Conservation (phyloP, 1,139 yeast species). For the Pichia sp. region DNA sequence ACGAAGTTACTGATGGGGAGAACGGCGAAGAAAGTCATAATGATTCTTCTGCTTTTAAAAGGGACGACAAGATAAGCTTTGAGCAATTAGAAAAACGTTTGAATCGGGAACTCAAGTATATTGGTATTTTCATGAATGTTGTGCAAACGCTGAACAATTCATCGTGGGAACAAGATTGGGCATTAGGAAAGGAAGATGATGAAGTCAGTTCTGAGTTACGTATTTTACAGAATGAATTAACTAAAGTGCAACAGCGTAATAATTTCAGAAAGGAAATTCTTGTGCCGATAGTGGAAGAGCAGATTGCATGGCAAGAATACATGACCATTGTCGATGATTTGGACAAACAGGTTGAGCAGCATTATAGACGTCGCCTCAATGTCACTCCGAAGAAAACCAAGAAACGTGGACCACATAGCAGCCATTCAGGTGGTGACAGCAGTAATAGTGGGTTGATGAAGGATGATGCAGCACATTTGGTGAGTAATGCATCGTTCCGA, state of each 20-base stretch:
- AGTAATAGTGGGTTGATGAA: conserved; percentile 24
- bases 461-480: conserved; percentile 36
- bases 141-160: conserved; percentile 33
- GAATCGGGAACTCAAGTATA: conserved; percentile 80
- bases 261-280: conserved; percentile 61
- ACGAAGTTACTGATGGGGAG: not conserved
- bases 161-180: conserved; percentile 66
- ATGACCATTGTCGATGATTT: conserved; percentile 84
- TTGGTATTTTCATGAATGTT: conserved; percentile 81
- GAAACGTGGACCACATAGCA: conserved; percentile 26
- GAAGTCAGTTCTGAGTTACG: conserved; percentile 87
- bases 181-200: conserved; percentile 82
- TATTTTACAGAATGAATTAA: conserved; percentile 62
- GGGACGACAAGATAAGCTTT: conserved; percentile 49
- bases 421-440: conserved; percentile 14
- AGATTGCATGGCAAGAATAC: conserved; percentile 93
- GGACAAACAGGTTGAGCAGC: conserved; percentile 95
- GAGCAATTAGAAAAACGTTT: conserved; percentile 80
- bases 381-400: conserved; percentile 78
- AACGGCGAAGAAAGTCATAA: not conserved
- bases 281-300: conserved; percentile 78
- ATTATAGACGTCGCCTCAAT: conserved; percentile 77
- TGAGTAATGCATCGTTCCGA: conserved; percentile 70
- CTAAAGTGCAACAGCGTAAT: conserved; percentile 58
- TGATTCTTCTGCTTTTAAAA: not conserved